Conservation (phyloP, 208 protist genomes). For the Trypanosoma theileri region DNA sequence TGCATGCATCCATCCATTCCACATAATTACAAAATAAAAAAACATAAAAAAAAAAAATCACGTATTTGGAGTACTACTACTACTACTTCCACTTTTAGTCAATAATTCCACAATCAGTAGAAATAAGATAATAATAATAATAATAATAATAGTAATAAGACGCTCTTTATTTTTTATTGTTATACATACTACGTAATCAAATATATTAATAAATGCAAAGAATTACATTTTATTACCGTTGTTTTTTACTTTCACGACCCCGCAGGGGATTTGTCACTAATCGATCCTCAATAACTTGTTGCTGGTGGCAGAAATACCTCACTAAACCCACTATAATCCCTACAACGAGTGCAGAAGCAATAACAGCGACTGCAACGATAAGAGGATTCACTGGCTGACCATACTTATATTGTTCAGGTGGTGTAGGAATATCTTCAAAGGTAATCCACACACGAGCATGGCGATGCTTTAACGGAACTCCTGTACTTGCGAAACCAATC, state of each 20-base stretch:
- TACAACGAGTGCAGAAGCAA: conserved; percentile 22
- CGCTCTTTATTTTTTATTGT: too few relatives aligned
- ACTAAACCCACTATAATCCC: conserved; percentile 30
- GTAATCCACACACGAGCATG: conserved; percentile 46
- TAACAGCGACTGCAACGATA: conserved; percentile 36
- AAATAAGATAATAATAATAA: too few relatives aligned
- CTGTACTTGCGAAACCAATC: conserved; percentile 30
- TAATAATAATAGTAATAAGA: too few relatives aligned
- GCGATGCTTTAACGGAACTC: conserved; percentile 25
- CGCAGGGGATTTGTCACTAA: conserved; percentile 30
- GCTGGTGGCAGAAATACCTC: conserved; percentile 41
- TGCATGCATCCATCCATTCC: too few relatives aligned
- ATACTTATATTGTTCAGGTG: conserved; percentile 20
- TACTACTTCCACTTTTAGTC: too few relatives aligned
- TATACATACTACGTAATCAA: neutral
- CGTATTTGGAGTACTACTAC: too few relatives aligned
- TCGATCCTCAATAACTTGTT: conserved; percentile 35
- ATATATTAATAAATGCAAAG: neutral
- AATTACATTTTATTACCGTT: neutral
- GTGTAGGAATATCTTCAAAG: conserved; percentile 35
- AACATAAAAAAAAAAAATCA: too few relatives aligned
- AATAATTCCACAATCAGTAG: too few relatives aligned
- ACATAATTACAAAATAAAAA: too few relatives aligned
- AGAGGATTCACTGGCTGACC: conserved; percentile 37
- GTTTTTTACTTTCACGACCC: neutral